Percentiles rank a stretch among this genome's conserved stretches.
Evolutionary conservation across 2,329 filamentous ascomycete species (phyloP).

Genomic region (Rhynchosporium agropyri): DNA sequence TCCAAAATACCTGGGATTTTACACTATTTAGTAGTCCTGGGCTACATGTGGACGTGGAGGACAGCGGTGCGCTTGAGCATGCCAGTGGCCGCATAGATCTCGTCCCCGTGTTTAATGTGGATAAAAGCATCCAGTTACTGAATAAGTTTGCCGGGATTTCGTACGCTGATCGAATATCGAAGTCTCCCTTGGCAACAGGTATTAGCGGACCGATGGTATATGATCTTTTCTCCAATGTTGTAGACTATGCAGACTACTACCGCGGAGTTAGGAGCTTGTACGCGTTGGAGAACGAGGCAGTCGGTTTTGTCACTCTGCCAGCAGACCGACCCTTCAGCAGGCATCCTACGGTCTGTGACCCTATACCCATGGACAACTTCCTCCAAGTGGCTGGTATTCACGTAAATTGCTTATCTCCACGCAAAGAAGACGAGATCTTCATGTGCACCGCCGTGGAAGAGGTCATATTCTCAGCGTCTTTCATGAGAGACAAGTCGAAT

Average conservation of each 20-base stretch:
- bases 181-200: too few relatives aligned
- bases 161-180: too few relatives aligned
- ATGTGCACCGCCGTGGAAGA: background rate
- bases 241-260: background rate
- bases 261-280: background rate
- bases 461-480: too few relatives aligned
- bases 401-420: background rate
- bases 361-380: constrained; percentile 17
- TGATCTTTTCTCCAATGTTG: background rate
- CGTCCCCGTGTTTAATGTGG: too few relatives aligned
- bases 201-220: too few relatives aligned
- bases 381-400: constrained; percentile 13
- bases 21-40: too few relatives aligned
- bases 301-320: background rate
- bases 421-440: constrained; percentile 4
- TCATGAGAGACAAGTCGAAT: background rate
- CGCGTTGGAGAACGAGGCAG: background rate
- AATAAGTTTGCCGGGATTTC: too few relatives aligned
- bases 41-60: too few relatives aligned
- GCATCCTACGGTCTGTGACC: background rate
- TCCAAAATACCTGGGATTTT: too few relatives aligned
- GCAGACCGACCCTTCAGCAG: background rate
- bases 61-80: too few relatives aligned
- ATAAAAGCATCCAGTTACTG: too few relatives aligned
- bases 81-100: too few relatives aligned